phyloP scores from a whole-genome alignment of 108 stramenopile species.

The Hondaea fermentalgiana region DNA sequence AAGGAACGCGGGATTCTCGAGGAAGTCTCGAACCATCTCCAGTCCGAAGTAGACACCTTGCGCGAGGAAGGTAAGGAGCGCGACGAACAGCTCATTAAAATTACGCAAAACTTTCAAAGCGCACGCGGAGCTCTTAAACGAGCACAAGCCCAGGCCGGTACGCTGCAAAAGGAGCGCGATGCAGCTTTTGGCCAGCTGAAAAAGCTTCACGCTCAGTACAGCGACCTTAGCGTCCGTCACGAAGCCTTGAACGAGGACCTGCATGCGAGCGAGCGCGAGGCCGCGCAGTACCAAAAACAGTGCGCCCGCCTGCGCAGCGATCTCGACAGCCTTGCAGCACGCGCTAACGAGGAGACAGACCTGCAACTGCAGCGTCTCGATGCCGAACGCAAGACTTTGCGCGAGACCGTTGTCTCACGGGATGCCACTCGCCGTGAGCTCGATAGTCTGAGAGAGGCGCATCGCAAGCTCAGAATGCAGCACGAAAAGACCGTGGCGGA shows the following conservation, averaged over 20 bases:
- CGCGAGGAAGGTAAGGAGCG: neutral
- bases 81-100: neutral
- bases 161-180: neutral
- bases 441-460: neutral
- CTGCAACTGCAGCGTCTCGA: neutral
- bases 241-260: neutral
- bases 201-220: neutral
- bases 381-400: neutral
- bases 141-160: neutral
- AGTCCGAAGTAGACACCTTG: neutral
- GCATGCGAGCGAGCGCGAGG: neutral
- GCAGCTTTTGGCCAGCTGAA: neutral
- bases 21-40: neutral
- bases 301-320: neutral
- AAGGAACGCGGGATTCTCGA: neutral
- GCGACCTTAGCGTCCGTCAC: neutral
- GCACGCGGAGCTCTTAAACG: neutral
- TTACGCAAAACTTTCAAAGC: conserved; percentile 17
- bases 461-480: neutral
- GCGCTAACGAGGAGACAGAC: conserved; percentile 2
- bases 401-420: neutral
- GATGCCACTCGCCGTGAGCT: neutral
- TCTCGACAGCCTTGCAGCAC: neutral
- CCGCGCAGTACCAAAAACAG: neutral
- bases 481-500: neutral